A percentile compares a stretch with the other conserved stretches of the same genome.
Evolutionary conservation across 2,329 filamentous ascomycete genomes (phyloP).

Genomic region (Colletotrichum orbiculare): DNA sequence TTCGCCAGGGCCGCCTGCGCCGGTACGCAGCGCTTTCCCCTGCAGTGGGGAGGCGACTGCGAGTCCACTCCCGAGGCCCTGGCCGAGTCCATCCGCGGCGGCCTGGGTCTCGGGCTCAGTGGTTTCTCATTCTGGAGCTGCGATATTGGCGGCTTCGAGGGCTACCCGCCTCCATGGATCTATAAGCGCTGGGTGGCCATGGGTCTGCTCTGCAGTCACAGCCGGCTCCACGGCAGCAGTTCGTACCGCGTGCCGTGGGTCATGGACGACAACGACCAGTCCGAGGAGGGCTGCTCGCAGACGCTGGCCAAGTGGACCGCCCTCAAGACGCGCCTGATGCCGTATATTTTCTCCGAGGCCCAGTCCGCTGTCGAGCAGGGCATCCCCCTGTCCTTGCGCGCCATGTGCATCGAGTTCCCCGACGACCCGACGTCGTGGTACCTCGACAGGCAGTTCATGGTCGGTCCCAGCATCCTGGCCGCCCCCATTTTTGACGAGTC

Average conservation of each 20-base stretch:
- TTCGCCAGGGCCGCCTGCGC: slow-evolving; percentile 76
- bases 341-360: slow-evolving; percentile 61
- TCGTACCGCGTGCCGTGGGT: slow-evolving; percentile 82
- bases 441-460: slow-evolving; percentile 78
- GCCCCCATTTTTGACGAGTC: slow-evolving; percentile 73
- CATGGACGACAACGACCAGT: slow-evolving; percentile 71
- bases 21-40: slow-evolving; percentile 75
- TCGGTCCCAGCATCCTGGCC: slow-evolving; percentile 73
- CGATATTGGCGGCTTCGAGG: slow-evolving; percentile 80
- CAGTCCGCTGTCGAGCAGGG: slow-evolving; percentile 57
- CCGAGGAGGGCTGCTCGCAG: slow-evolving; percentile 64
- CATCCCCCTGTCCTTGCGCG: slow-evolving; percentile 70
- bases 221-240: slow-evolving; percentile 74
- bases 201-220: slow-evolving; percentile 76
- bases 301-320: slow-evolving; percentile 59
- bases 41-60: slow-evolving; percentile 81
- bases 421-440: slow-evolving; percentile 75
- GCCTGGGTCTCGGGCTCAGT: slow-evolving; percentile 70
- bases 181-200: slow-evolving; percentile 86
- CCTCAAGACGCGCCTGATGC: slow-evolving; percentile 64
- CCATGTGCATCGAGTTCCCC: slow-evolving; percentile 77
- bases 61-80: slow-evolving; percentile 80
- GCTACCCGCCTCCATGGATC: slow-evolving; percentile 72
- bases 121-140: slow-evolving; percentile 77
- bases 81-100: slow-evolving; percentile 76